Evolutionary conservation across 2,329 filamentous ascomycete species (phyloP).

Genomic region (Lachnellula hyalina): DNA sequence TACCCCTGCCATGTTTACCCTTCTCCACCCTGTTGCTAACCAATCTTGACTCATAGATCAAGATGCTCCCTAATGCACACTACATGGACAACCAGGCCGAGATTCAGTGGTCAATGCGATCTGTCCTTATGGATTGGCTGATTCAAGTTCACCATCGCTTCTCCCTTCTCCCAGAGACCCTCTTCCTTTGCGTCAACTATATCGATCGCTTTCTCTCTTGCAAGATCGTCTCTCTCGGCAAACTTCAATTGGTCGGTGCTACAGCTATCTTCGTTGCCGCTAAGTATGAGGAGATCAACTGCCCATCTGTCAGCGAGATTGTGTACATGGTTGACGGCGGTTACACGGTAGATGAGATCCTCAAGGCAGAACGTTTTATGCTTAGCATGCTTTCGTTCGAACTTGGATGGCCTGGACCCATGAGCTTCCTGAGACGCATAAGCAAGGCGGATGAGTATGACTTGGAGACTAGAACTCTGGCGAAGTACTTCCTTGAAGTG

Average conservation of each 20-base stretch:
- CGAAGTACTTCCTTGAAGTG: conserved; percentile 96
- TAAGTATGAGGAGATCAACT: conserved; percentile 99
- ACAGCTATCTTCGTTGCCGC: conserved; percentile 94
- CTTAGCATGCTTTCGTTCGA: conserved; percentile 93
- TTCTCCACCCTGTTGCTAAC: conserved; percentile 26
- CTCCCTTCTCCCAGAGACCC: conserved; percentile 82
- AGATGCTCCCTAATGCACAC: conserved; percentile 78
- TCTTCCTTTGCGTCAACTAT: conserved; percentile 94
- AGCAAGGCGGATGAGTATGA: conserved; percentile 99
- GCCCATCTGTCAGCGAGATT: conserved; percentile 89
- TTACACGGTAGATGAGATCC: conserved; percentile 84
- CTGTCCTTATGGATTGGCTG: conserved; percentile 96
- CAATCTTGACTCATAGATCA: conserved; percentile 46
- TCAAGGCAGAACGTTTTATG: conserved; percentile 98
- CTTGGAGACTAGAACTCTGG: conserved; percentile 86
- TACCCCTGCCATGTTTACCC: conserved; percentile 6
- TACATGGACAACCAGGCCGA: conserved; percentile 99
- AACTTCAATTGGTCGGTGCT: conserved; percentile 91
- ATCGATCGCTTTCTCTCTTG: conserved; percentile 92
- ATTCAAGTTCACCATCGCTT: conserved; percentile 95
- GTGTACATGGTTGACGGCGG: conserved; percentile 97
- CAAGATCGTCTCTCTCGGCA: conserved; percentile 92
- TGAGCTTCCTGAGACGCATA: conserved; percentile 95
- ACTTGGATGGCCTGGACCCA: conserved; percentile 95
- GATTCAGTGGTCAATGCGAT: conserved; percentile 98